Conservation (phyloP, 306 rosid genomes). For the Macrotyloma uniflorum region DNA sequence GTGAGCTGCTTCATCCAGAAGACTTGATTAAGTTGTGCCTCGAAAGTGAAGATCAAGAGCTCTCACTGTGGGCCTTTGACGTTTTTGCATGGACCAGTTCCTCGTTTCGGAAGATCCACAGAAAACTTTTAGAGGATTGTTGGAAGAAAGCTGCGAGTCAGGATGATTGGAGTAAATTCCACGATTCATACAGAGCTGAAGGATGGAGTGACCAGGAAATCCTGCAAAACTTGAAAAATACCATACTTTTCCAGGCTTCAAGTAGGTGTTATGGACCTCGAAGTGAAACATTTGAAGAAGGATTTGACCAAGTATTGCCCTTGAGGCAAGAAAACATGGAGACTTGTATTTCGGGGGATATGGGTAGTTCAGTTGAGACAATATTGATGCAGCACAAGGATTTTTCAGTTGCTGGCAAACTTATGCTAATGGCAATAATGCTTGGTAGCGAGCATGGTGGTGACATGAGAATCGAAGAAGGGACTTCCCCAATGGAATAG, state of each 20-base stretch:
- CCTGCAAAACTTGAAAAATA: conserved; percentile 58
- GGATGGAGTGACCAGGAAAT: conserved; percentile 93
- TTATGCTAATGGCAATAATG: conserved; percentile 89
- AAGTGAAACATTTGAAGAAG: conserved; percentile 77
- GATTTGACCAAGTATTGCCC: conserved; percentile 70
- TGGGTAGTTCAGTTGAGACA: conserved; percentile 66
- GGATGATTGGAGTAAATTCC: conserved; percentile 76
- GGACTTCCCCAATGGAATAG: conserved; percentile 68
- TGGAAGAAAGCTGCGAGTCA: conserved; percentile 85
- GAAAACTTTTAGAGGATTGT: conserved; percentile 81
- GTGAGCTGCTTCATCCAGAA: conserved; percentile 73
- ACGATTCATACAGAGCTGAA: conserved; percentile 58
- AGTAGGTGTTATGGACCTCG: conserved; percentile 73
- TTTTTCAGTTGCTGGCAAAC: conserved; percentile 85
- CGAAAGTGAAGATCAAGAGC: conserved; percentile 56
- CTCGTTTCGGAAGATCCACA: conserved; percentile 65
- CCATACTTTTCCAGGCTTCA: conserved; percentile 77
- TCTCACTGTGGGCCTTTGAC: conserved; percentile 69
- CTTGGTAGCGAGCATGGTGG: conserved; percentile 62
- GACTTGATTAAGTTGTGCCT: conserved; percentile 79
- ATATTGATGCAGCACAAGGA: conserved; percentile 90
- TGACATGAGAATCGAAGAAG: conserved; percentile 52
- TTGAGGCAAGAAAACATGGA: conserved; percentile 70
- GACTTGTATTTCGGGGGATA: conserved; percentile 46
- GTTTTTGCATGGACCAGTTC: conserved; percentile 90